Evolutionary conservation across 2,329 filamentous ascomycete genomes (phyloP).

Genomic region (Tricladium varicosporioides): DNA sequence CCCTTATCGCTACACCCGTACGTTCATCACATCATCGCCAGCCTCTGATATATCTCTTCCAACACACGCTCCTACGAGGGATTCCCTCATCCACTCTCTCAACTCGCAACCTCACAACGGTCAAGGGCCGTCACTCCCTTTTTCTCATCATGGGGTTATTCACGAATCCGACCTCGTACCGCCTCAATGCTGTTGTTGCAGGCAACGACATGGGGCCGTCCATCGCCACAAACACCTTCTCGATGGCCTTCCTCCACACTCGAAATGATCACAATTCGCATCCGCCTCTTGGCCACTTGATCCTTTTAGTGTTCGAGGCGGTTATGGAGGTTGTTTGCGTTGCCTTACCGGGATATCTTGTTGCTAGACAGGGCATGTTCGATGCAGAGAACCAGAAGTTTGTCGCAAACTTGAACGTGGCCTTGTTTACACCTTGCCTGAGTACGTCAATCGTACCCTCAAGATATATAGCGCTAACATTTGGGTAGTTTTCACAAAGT

Average conservation of each 20-base stretch:
- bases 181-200: constrained; percentile 39
- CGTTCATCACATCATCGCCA: neutral
- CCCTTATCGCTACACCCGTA: neutral
- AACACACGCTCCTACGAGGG: neutral
- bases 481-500: constrained; percentile 82
- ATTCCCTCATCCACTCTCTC: neutral
- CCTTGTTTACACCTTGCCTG: constrained; percentile 93
- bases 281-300: constrained; percentile 43
- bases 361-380: constrained; percentile 87
- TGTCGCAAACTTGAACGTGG: constrained; percentile 91
- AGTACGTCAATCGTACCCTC: constrained; percentile 55
- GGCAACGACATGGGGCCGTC: constrained; percentile 26
- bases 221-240: constrained; percentile 22
- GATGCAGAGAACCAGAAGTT: constrained; percentile 96
- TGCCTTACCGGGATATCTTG: constrained; percentile 88
- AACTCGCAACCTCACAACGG: constrained; percentile 13
- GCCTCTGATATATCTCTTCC: neutral
- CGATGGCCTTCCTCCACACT: constrained; percentile 25
- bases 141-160: constrained; percentile 41
- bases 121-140: constrained; percentile 22
- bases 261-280: constrained; percentile 35
- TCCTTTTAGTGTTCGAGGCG: constrained; percentile 74
- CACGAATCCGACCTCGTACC: constrained; percentile 46
- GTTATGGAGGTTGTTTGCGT: constrained; percentile 95
- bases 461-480: constrained; percentile 10